Evolutionary conservation across 2,329 filamentous ascomycete species (phyloP).

Genomic region (Fusarium pininemorale): DNA sequence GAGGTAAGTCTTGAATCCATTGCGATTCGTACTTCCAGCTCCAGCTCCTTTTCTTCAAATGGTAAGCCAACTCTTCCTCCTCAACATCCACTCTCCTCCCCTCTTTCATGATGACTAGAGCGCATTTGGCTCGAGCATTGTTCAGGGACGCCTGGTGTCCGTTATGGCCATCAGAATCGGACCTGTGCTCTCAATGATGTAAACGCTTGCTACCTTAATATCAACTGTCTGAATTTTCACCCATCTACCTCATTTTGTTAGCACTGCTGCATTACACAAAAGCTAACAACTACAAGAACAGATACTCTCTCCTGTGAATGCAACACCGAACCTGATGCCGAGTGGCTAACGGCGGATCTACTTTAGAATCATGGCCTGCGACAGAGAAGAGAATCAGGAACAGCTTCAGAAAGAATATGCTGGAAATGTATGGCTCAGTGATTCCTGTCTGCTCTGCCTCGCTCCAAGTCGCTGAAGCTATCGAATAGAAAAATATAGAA

Average conservation of each 20-base stretch:
- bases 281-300: conserved; percentile 40
- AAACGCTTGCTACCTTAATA: conserved; percentile 96
- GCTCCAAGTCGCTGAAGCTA: conserved; percentile 58
- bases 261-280: neutral
- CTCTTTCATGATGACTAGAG: conserved; percentile 95
- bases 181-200: conserved; percentile 91
- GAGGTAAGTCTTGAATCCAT: conserved; percentile 70
- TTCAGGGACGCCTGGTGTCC: conserved; percentile 68
- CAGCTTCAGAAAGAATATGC: conserved; percentile 82
- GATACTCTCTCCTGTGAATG: conserved; percentile 18
- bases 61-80: conserved; percentile 36
- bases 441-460: conserved; percentile 35
- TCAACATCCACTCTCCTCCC: conserved; percentile 20
- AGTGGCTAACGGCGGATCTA: conserved; percentile 45
- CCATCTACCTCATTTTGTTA: conserved; percentile 16
- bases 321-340: conserved; percentile 26
- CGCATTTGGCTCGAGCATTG: conserved; percentile 99
- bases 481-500: conserved; percentile 75
- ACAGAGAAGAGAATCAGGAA: conserved; percentile 89
- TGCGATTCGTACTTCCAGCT: conserved; percentile 15
- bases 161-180: conserved; percentile 76
- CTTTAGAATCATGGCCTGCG: conserved; percentile 89
- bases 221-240: conserved; percentile 76
- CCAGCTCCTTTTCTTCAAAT: conserved; percentile 17
- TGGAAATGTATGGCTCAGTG: conserved; percentile 74